Evolutionary conservation across 768 basidiomycete genomes (phyloP).

Genomic region (Gymnopilus dilepis): DNA sequence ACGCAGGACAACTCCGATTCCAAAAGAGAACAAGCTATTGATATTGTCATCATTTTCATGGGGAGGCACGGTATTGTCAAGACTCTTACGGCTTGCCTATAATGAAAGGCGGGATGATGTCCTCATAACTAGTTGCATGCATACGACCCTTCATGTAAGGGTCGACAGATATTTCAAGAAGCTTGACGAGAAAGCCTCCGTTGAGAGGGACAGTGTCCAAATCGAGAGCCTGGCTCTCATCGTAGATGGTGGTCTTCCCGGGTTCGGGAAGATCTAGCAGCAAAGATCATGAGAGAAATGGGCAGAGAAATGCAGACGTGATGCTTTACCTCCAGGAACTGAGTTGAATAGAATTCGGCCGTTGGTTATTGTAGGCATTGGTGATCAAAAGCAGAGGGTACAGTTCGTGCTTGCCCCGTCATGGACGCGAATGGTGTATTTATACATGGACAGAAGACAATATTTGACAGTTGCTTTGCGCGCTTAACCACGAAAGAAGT

Average conservation of each 20-base stretch:
- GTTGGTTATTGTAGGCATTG: constrained; percentile 38
- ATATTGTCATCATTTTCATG: background rate
- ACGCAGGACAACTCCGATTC: constrained; percentile 50
- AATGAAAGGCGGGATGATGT: constrained; percentile 34
- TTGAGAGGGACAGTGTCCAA: constrained; percentile 49
- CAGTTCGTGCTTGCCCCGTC: background rate
- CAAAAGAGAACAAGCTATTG: constrained; percentile 36
- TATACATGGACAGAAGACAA: background rate
- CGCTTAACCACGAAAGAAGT: no score
- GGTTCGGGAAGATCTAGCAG: constrained; percentile 47
- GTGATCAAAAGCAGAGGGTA: background rate
- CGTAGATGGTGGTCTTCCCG: constrained; percentile 51
- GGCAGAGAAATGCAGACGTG: background rate
- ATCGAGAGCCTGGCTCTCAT: constrained; percentile 52
- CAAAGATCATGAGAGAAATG: constrained; percentile 28
- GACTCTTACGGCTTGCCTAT: constrained; percentile 42
- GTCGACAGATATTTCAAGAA: constrained; percentile 49
- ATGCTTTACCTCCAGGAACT: constrained; percentile 32
- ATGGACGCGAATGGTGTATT: background rate
- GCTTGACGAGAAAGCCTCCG: constrained; percentile 57
- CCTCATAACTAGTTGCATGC: constrained; percentile 33
- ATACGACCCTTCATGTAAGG: constrained; percentile 48
- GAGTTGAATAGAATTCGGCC: constrained; percentile 41
- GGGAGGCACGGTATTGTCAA: background rate
- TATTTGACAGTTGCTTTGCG: no score